Conservation (phyloP, 2,329 filamentous ascomycete genomes). For the Pseudogymnoascus sp. region DNA sequence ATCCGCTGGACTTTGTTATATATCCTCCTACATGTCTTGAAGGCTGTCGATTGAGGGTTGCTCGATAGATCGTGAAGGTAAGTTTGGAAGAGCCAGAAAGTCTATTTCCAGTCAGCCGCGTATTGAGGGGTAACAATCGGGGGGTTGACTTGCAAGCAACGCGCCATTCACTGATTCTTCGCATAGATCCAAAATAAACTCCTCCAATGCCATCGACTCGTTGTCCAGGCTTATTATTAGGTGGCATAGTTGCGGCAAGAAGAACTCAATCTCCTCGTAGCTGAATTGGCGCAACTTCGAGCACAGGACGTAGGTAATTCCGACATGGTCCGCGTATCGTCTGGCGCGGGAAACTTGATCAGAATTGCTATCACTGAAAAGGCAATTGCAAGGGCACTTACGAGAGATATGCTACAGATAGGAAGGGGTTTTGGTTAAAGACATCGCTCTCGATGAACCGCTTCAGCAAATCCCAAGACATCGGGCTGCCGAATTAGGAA, state of each 20-base stretch:
- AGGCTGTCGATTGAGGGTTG: slow-evolving; percentile 67
- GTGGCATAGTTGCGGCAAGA: slow-evolving; percentile 80
- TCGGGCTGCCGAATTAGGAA: slow-evolving; percentile 31
- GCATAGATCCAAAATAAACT: slow-evolving; percentile 78
- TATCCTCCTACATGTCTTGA: slow-evolving; percentile 73
- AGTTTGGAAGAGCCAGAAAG: slow-evolving; percentile 85
- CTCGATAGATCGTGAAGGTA: slow-evolving; percentile 73
- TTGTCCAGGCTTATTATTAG: slow-evolving; percentile 83
- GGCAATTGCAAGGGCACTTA: slow-evolving; percentile 34
- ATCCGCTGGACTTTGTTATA: slow-evolving; percentile 87
- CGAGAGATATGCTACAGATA: slow-evolving; percentile 83
- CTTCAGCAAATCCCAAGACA: slow-evolving; percentile 82
- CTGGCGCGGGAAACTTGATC: slow-evolving; percentile 36
- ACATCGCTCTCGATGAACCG: slow-evolving; percentile 90
- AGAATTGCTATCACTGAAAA: slow-evolving; percentile 15
- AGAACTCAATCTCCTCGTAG: slow-evolving; percentile 90
- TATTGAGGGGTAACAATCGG: neutral
- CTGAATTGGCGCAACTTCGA: slow-evolving; percentile 82
- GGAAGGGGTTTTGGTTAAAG: slow-evolving; percentile 85
- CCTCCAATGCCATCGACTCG: slow-evolving; percentile 84
- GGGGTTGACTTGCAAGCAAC: slow-evolving; percentile 55
- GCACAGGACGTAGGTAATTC: slow-evolving; percentile 83
- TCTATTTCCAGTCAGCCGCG: slow-evolving; percentile 41
- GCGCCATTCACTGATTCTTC: slow-evolving; percentile 82
- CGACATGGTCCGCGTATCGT: slow-evolving; percentile 82